A percentile compares a stretch with the other conserved stretches of the same genome.
Conservation (phyloP, 345 rosid species). For the Syzygium grande region DNA sequence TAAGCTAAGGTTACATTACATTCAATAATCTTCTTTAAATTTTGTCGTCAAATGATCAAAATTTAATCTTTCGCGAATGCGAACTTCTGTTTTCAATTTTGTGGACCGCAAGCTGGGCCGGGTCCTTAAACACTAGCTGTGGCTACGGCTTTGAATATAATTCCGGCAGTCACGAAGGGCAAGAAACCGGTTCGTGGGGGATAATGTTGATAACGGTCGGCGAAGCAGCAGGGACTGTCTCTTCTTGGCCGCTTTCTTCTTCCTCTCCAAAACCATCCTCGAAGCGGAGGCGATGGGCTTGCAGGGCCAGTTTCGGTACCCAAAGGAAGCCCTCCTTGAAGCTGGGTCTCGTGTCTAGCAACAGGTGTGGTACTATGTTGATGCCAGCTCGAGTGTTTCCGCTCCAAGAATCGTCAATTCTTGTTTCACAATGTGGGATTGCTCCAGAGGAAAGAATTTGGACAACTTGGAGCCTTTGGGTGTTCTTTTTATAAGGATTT, state of each 20-base stretch:
- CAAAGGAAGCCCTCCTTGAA: conserved; percentile 2
- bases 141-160: background rate
- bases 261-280: conserved; percentile 9
- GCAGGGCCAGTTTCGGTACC: conserved; percentile 22
- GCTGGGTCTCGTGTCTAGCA: conserved; percentile 2
- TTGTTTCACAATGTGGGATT: background rate
- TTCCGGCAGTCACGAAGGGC: background rate
- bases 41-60: too few relatives aligned
- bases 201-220: conserved; percentile 68
- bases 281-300: conserved; percentile 9
- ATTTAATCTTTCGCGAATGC: background rate
- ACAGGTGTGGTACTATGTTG: background rate
- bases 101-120: background rate
- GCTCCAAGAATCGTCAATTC: background rate
- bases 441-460: background rate
- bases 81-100: background rate
- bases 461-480: background rate
- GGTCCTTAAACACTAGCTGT: background rate
- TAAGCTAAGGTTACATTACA: background rate
- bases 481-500: background rate
- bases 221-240: conserved; percentile 33
- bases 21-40: too few relatives aligned
- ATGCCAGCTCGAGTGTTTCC: background rate
- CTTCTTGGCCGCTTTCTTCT: conserved; percentile 9
- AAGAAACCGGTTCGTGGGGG: conserved; percentile 2